These are phyloP conservation scores for Naganishia randhawae DNA, from an alignment of 768 basidiomycete species.

Conservation along the genomic window DNA sequence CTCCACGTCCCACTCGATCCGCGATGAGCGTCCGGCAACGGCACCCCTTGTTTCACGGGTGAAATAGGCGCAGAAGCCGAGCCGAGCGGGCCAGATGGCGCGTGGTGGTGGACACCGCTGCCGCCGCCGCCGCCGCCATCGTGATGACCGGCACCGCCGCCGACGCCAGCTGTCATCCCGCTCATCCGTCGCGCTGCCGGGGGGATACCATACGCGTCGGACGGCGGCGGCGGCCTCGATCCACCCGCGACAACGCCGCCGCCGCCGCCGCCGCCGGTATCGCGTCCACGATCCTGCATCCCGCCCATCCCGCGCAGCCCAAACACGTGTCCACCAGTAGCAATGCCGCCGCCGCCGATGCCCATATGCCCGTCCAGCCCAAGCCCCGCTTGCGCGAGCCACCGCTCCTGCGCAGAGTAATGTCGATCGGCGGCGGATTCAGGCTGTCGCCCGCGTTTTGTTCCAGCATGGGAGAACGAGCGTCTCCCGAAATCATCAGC, in stretches of 20 bases:
- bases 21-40: conserved; percentile 34
- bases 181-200: conserved; percentile 2
- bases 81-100: conserved; percentile 41
- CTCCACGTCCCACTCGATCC: conserved; percentile 36
- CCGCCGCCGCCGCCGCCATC: conserved; percentile 27
- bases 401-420: conserved; percentile 47
- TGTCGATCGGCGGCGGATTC: conserved; percentile 29
- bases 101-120: conserved; percentile 23
- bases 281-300: conserved; percentile 16
- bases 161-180: conserved; percentile 22
- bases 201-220: conserved; percentile 26
- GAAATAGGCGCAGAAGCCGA: conserved; percentile 47
- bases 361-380: conserved; percentile 32
- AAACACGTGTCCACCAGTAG: conserved; percentile 25
- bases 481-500: conserved; percentile 27
- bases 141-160: conserved; percentile 16
- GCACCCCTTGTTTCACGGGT: conserved; percentile 44
- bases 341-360: neutral
- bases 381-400: conserved; percentile 46
- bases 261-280: no score
- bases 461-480: conserved; percentile 31
- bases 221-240: no score
- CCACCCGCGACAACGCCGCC: no score
- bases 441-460: conserved; percentile 37
- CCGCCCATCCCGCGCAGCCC: conserved; percentile 4